Evolutionary conservation across 441 rosid species (phyloP), one percentile per base, ranked within the genome.

Genomic region (Populus hybrid): DNA sequence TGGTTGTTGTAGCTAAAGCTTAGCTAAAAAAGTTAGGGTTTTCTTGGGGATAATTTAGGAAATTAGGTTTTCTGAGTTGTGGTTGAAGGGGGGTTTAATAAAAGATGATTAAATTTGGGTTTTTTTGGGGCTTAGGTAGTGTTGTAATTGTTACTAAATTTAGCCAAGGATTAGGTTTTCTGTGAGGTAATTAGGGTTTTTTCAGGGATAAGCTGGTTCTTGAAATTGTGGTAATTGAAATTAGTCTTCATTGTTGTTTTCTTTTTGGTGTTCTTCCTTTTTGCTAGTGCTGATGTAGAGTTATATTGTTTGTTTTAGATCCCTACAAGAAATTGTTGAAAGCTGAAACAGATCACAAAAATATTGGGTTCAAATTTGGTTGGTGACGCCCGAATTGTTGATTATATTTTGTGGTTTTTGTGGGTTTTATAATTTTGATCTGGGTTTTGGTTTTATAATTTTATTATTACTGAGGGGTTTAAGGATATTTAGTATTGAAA

Each of bases 251-350:
- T 70, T 80, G 69, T 30, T 30, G 32, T 30, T 30, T 30, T 30
- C 32, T 30, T 30, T 30, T 30, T 30, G 32, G 32, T 30, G 32
- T 30, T 30, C 32, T 30, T 30, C 32, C 32, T 73, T 14, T 72
- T 28, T 72, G 34, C 71, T 40, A 38, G 28, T 66, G 73, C 87
- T 85, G 53, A 84, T 82, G 16, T 80, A 12, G 72, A 80, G 78
- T 65, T 72, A 67, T 78, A 69, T 78, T 68, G 67, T 81, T 79
- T 69, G 57, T 80, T 69, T 81, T 82, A 82, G 85, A 85, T 89
- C 83, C 83, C 71, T 73, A 78, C 88, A 72, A 64, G 83, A 81
- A 85, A 70, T 79, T 81, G 80, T 80, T 76, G 75, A 78, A 84
- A 84, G 88, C 80, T 75, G 80, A 75, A 81, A 79, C 80, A 74